Base-by-base conservation (phyloP, 2,329 filamentous ascomycete genomes). In the Paracoccidioides lutzii region DNA sequence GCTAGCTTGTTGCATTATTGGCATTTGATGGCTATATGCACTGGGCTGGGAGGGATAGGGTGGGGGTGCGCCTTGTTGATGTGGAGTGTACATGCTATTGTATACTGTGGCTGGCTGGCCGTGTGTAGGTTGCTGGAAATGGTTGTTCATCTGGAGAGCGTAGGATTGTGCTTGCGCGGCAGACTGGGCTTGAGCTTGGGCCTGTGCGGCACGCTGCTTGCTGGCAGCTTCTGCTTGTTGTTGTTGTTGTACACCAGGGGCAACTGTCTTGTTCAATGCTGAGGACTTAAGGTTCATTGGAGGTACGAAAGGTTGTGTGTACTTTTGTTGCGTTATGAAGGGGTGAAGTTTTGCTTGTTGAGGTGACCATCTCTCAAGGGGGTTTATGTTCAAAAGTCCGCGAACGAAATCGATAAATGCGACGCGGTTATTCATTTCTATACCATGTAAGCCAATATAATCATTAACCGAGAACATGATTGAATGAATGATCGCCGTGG, bases 401-500 rank as follows among this genome's bases (percentile, higher is more conserved):
- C 93, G 84, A 30, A 97, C 93, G 65, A 98, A 98, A 71, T 98
- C 93, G 67, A 97, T 98, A 65, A 98, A 98, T 4, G 93, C 90
- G 59, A 94, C 83, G 46, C 93, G 86, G 67, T 98, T 98, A 67
- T 93, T 95, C 86, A 98, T 94, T 84, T 98, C 93, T 98, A 67
- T 67, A 43, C 3, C 33, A 44, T 10, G 59, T 66, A 56, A 67
- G 64, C 60, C 14, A 52, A 42, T 15, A 37, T 14, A 40, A 42
- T 44, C 44, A 46, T 56, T 57, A 32, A 44, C 53, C 48, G 9
- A 40, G 40, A 22, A 15, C 5, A 38, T 28, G 3, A 7, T 48
- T 4, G 28, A 44, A 45, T 37, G 38, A 12, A 12, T 33, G 9
- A 22, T 54, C 48, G 15, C 22, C 40, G 3, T 46, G 4, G 30